Percentiles rank a stretch among this genome's conserved stretches.
These are phyloP conservation scores for Fusarium circinatum DNA, from an alignment of 2,329 filamentous ascomycete genomes.

Conservation along the genomic window DNA sequence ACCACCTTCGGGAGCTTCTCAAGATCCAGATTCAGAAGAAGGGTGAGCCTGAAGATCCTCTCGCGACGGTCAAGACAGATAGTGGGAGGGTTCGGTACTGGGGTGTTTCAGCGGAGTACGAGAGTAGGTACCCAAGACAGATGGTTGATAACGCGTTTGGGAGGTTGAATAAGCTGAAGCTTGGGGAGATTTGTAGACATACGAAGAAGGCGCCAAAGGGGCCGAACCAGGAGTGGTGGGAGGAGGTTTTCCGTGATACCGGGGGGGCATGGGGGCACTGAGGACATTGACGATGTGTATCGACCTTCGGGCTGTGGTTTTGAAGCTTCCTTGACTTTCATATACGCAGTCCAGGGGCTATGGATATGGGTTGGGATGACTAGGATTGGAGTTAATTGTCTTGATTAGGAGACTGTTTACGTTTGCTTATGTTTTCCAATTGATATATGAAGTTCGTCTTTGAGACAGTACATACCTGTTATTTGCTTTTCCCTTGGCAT, in stretches of 20 bases:
- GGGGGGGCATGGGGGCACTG: neutral
- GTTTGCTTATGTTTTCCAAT: neutral
- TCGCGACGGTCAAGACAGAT: neutral
- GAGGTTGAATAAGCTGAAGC: neutral
- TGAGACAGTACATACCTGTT: no score
- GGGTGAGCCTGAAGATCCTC: neutral
- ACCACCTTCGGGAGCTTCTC: neutral
- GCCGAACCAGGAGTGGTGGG: neutral
- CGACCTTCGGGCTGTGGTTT: neutral
- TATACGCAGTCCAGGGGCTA: no score
- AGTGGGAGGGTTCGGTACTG: neutral
- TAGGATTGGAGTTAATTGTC: neutral
- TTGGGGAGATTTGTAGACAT: neutral
- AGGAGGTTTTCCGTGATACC: slow-evolving; percentile 4
- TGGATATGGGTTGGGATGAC: neutral
- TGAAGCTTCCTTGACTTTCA: neutral
- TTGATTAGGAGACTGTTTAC: no score
- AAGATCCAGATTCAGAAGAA: neutral
- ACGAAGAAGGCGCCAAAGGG: neutral
- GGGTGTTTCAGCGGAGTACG: neutral
- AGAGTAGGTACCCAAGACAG: neutral
- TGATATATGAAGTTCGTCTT: neutral
- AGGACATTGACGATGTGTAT: neutral
- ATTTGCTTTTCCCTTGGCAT: no score
- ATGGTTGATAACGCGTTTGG: neutral